These are phyloP conservation scores for Reticulascus tulasneorum DNA, from an alignment of 2,329 filamentous ascomycete species.

Conservation along the genomic window DNA sequence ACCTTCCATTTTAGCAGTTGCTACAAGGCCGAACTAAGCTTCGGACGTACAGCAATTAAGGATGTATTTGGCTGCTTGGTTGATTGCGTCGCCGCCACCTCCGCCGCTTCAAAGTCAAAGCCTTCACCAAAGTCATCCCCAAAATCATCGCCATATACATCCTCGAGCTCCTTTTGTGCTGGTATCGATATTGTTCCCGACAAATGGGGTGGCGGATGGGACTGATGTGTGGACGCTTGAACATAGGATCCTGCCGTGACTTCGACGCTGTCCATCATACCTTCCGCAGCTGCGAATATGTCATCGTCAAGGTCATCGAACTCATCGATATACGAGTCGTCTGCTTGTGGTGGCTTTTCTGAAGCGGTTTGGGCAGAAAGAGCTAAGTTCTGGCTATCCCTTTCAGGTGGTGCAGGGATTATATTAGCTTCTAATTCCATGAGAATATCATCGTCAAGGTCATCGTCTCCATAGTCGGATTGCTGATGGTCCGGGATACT, in stretches of 20 bases:
- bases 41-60: conserved; percentile 33
- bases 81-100: conserved; percentile 70
- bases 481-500: too few relatives aligned
- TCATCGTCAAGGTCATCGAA: conserved; percentile 66
- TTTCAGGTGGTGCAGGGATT: conserved; percentile 21
- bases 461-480: conserved; percentile 53
- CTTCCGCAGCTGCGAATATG: conserved; percentile 45
- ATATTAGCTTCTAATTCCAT: conserved; percentile 48
- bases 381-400: conserved; percentile 3
- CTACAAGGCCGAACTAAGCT: conserved; percentile 17
- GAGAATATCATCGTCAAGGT: conserved; percentile 56
- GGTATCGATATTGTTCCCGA: neutral
- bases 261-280: conserved; percentile 24
- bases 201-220: conserved; percentile 1
- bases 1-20: conserved; percentile 60
- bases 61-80: conserved; percentile 24
- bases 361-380: neutral
- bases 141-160: conserved; percentile 61
- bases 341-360: neutral
- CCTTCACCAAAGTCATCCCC: conserved; percentile 73
- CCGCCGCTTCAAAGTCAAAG: conserved; percentile 73
- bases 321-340: conserved; percentile 44
- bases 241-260: neutral
- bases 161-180: conserved; percentile 19
- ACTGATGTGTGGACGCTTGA: too few relatives aligned